A percentile compares a stretch with the other conserved stretches of the same genome.
Evolutionary conservation across 164 flowering plant species (phyloP).

Genomic region (Stephania japonica): DNA sequence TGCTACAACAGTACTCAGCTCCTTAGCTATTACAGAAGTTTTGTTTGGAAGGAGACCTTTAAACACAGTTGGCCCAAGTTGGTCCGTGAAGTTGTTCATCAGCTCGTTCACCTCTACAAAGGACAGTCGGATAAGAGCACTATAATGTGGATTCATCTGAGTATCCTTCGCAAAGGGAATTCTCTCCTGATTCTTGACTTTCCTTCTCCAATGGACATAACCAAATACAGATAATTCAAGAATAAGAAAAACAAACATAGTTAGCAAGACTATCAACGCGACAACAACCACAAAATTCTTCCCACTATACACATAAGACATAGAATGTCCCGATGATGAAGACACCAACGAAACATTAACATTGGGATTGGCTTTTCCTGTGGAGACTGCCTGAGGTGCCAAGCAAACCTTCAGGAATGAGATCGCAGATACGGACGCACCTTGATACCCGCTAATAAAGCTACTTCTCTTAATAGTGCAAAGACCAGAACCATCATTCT

Average conservation of each 20-base stretch:
- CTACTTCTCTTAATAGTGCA: slow-evolving; percentile 44
- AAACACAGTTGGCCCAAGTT: slow-evolving; percentile 37
- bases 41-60: slow-evolving; percentile 37
- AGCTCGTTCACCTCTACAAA: slow-evolving; percentile 42
- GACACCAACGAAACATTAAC: slow-evolving; percentile 7
- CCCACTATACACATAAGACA: slow-evolving; percentile 1
- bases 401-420: slow-evolving; percentile 48
- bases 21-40: slow-evolving; percentile 32
- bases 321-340: slow-evolving; percentile 10
- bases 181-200: slow-evolving; percentile 23
- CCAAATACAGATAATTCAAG: slow-evolving; percentile 31
- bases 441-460: slow-evolving; percentile 41
- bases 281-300: slow-evolving; percentile 27
- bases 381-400: slow-evolving; percentile 48
- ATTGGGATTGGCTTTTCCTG: slow-evolving; percentile 24
- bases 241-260: slow-evolving; percentile 24
- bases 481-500: slow-evolving; percentile 53
- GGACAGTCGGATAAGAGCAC: slow-evolving; percentile 37
- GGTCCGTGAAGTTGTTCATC: slow-evolving; percentile 29
- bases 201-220: slow-evolving; percentile 26
- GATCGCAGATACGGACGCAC: slow-evolving; percentile 27
- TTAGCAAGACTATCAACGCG: slow-evolving; percentile 26
- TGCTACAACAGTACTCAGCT: slow-evolving; percentile 23
- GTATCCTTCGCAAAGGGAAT: slow-evolving; percentile 44
- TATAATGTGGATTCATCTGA: slow-evolving; percentile 35